Conservation (phyloP, 164 flowering plant species). For the Aristolochia contorta region DNA sequence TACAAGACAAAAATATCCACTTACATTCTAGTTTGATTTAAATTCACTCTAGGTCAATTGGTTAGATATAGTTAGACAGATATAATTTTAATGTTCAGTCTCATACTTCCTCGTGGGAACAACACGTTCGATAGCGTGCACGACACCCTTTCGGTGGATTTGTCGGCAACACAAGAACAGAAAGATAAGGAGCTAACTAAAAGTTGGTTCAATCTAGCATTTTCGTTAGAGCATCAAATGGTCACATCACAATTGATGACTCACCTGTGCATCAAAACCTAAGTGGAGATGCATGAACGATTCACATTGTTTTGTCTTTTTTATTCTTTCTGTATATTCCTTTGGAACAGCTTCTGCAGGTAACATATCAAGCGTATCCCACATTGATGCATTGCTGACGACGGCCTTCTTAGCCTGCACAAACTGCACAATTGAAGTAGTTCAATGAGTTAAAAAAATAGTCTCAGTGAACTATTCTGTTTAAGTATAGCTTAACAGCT, state of each 20-base stretch:
- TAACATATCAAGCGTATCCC: conserved; percentile 78
- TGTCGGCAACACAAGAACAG: too few species aligned
- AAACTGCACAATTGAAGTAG: conserved; percentile 39
- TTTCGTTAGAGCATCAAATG: background rate
- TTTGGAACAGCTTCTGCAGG: conserved; percentile 60
- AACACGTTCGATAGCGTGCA: too few species aligned
- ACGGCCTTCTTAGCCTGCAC: conserved; percentile 89
- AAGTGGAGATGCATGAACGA: conserved; percentile 99
- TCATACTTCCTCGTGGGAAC: too few species aligned
- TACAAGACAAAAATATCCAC: too few species aligned
- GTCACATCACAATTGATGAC: background rate
- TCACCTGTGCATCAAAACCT: conserved; percentile 91
- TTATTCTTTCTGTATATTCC: conserved; percentile 39
- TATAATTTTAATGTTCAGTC: too few species aligned
- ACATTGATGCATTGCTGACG: conserved; percentile 96
- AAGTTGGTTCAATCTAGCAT: background rate
- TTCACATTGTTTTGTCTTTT: conserved; percentile 72
- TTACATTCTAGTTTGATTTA: too few species aligned
- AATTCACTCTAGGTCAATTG: too few species aligned
- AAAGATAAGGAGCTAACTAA: background rate
- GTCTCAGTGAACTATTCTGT: too few species aligned
- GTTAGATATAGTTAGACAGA: too few species aligned
- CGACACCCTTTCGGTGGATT: too few species aligned
- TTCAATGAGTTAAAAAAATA: too few species aligned
- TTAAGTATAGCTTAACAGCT: too few species aligned